Percentiles rank a stretch among this genome's conserved stretches.
phyloP scores from a whole-genome alignment of 1,284 basidiomycete genomes.

The Ustilago nuda region DNA sequence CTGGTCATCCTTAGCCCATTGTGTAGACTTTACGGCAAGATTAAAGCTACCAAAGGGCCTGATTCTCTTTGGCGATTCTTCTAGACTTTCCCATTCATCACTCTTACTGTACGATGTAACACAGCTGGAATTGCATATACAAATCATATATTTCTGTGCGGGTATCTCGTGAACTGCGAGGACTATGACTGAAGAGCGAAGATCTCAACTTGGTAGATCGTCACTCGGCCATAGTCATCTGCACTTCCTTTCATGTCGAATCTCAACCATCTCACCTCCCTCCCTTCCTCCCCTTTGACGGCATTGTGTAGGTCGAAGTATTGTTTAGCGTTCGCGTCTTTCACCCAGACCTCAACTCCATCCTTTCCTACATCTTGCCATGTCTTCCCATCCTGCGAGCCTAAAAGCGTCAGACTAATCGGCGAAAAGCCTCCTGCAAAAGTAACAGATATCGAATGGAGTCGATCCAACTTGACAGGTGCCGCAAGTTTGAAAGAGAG shows the following conservation, averaged over 20 bases:
- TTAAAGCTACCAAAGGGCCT: slow-evolving; percentile 25
- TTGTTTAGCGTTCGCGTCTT: slow-evolving; percentile 46
- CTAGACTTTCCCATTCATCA: slow-evolving; percentile 5
- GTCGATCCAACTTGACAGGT: not conserved
- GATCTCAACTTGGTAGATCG: slow-evolving; percentile 40
- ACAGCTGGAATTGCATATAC: not conserved
- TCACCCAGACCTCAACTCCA: slow-evolving; percentile 16
- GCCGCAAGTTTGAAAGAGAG: slow-evolving; percentile 34
- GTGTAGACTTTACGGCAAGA: slow-evolving; percentile 36
- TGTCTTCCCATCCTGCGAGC: slow-evolving; percentile 20
- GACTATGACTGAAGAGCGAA: slow-evolving; percentile 9
- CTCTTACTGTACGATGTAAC: not conserved
- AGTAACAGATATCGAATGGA: slow-evolving; percentile 38
- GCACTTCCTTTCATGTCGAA: slow-evolving; percentile 41
- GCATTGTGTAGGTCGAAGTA: slow-evolving; percentile 17
- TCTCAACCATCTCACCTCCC: slow-evolving; percentile 14
- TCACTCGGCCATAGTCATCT: slow-evolving; percentile 49
- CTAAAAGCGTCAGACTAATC: slow-evolving; percentile 16
- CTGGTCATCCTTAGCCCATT: slow-evolving; percentile 33
- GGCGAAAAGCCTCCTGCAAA: slow-evolving; percentile 49
- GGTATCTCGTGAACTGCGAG: slow-evolving; percentile 4
- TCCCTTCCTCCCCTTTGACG: not conserved
- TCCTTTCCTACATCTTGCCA: slow-evolving; percentile 4
- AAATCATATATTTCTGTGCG: not conserved
- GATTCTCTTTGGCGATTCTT: slow-evolving; percentile 54